Conservation (phyloP, 2,329 filamentous ascomycete genomes). For the Basipetospora chlamydospora region DNA sequence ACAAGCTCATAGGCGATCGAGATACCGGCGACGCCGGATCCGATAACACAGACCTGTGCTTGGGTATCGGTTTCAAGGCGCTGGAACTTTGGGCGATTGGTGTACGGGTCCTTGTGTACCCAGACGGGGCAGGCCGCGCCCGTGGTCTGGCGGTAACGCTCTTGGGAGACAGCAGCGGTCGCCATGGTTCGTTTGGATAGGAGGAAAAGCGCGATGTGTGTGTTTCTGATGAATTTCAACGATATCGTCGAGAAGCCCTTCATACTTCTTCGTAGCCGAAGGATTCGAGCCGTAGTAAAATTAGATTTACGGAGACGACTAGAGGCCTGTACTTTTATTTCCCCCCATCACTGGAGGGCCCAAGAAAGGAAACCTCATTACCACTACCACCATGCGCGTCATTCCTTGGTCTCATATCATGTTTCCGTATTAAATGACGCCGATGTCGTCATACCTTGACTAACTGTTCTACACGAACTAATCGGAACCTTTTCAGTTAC, state of each 20-base stretch:
- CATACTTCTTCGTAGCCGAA: too few relatives aligned
- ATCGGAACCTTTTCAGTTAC: too few relatives aligned
- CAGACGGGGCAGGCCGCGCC: conserved; percentile 37
- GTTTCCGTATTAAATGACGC: too few relatives aligned
- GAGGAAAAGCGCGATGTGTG: background rate
- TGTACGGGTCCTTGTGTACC: conserved; percentile 30
- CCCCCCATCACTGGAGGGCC: too few relatives aligned
- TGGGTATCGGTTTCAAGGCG: conserved; percentile 26
- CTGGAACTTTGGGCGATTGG: conserved; percentile 21
- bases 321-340: too few relatives aligned
- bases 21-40: conserved; percentile 37
- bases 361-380: too few relatives aligned
- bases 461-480: too few relatives aligned
- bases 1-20: conserved; percentile 31
- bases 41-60: conserved; percentile 34
- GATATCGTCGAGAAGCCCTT: background rate
- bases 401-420: too few relatives aligned
- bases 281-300: too few relatives aligned
- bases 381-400: too few relatives aligned
- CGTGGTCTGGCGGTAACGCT: conserved; percentile 24
- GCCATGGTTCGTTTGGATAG: background rate
- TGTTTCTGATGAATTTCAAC: background rate
- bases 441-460: too few relatives aligned
- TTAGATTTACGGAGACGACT: too few relatives aligned
- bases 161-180: background rate